These are phyloP conservation scores for Gliomastix tumulicola DNA, from an alignment of 2,329 filamentous ascomycete genomes.

Conservation along the genomic window DNA sequence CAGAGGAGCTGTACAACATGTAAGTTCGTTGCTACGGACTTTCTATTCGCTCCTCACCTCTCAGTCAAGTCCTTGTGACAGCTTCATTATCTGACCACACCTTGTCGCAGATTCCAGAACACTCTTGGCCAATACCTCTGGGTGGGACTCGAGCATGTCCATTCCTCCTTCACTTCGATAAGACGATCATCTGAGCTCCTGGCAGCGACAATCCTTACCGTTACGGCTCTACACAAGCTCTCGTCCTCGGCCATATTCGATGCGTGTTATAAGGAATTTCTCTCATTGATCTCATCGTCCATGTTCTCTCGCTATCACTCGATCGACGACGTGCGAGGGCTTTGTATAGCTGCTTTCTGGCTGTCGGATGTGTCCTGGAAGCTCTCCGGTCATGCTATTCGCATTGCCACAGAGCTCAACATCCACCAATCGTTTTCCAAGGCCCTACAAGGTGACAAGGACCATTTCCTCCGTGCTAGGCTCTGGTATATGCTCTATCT, in stretches of 20 bases:
- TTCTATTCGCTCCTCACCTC: conserved; percentile 5
- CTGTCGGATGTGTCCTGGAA: conserved; percentile 50
- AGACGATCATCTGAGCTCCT: conserved; percentile 19
- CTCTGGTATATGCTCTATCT: conserved; percentile 59
- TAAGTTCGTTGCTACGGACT: conserved; percentile 7
- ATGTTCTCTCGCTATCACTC: conserved; percentile 47
- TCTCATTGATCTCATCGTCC: conserved; percentile 46
- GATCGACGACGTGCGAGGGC: conserved; percentile 50
- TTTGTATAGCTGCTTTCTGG: conserved; percentile 60
- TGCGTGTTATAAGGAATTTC: conserved; percentile 50
- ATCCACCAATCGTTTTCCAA: conserved; percentile 46
- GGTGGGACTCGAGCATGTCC: conserved; percentile 20
- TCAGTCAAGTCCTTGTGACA: conserved; percentile 5
- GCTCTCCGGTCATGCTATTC: conserved; percentile 50
- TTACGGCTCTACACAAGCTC: conserved; percentile 19
- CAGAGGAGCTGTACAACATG: conserved; percentile 15
- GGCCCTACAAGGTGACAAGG: conserved; percentile 27
- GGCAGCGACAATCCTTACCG: conserved; percentile 20
- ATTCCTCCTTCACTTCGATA: conserved; percentile 15
- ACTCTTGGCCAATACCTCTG: conserved; percentile 21
- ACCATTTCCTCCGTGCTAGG: conserved; percentile 46
- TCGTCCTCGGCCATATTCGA: conserved; percentile 39
- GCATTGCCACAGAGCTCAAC: conserved; percentile 50
- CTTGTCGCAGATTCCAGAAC: neutral
- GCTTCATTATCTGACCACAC: conserved; percentile 7